Evolutionary conservation across 2,329 filamentous ascomycete genomes (phyloP).

Genomic region (Fusarium succisae): DNA sequence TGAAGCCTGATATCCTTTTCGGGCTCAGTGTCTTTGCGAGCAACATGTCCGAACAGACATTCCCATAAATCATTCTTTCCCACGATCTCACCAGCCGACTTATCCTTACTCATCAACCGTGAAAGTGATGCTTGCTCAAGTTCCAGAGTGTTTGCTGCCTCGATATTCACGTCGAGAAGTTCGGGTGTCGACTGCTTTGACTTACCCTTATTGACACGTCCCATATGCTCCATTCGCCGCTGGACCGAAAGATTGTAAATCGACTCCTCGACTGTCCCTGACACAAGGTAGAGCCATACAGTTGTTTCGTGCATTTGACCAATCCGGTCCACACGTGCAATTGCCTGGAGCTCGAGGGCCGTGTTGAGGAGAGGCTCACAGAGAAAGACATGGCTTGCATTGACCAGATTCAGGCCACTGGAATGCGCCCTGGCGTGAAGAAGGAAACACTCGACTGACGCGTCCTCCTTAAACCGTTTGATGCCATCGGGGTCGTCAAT

Average conservation of each 20-base stretch:
- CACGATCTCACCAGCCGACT: conserved; percentile 81
- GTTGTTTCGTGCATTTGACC: conserved; percentile 89
- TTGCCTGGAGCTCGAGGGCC: conserved; percentile 91
- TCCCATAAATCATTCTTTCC: conserved; percentile 83
- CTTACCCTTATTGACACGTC: conserved; percentile 49
- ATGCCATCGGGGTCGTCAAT: conserved; percentile 77
- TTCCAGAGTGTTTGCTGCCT: conserved; percentile 86
- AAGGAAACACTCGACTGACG: conserved; percentile 81
- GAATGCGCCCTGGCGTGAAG: conserved; percentile 90
- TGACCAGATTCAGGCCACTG: conserved; percentile 89
- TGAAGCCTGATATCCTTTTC: conserved; percentile 42
- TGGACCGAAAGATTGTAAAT: conserved; percentile 89
- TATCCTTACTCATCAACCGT: conserved; percentile 75
- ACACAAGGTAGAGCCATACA: conserved; percentile 95
- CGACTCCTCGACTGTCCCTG: conserved; percentile 88
- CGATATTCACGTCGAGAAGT: conserved; percentile 71
- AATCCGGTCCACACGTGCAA: conserved; percentile 93
- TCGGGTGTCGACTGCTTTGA: conserved; percentile 54
- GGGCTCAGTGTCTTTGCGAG: conserved; percentile 40
- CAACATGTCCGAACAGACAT: conserved; percentile 79
- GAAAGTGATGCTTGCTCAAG: conserved; percentile 77
- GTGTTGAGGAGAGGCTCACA: conserved; percentile 95
- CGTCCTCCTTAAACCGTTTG: conserved; percentile 78
- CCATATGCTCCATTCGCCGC: conserved; percentile 81
- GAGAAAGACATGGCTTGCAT: conserved; percentile 92